Base-by-base conservation (phyloP, 257 asterid species). In the Vinca minor region DNA sequence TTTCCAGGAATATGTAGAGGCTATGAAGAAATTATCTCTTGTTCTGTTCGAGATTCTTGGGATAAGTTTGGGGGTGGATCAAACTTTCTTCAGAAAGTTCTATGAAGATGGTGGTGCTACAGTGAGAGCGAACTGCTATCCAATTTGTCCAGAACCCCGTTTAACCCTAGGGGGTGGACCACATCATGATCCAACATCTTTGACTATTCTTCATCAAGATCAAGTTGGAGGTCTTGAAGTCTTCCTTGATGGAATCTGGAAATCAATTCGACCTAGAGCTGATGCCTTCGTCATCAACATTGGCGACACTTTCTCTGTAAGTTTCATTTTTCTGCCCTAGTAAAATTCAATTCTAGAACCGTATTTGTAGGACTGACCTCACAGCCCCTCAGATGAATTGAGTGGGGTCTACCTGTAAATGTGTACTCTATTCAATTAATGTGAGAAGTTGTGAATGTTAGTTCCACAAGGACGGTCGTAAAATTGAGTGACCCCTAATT, bases 101-200 rank as follows among this genome's bases (percentile, higher is more conserved):
- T 86, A 81, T 54, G 75, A 72, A 54, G 95, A 84, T 59, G 87
- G 88, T 0, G 20, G 28, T 58, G 83, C 95, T 4, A 63, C 81
- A n/a, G 70, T 86, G 93, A 84, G 95, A 46, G 81, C 80, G 3
- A 88, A 88, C 65, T 77, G 71, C 58, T 84, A 89, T 36, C 95
- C 95, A 29, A 79, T 82, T 5, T 84, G 95, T 63, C 74, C 72
- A 54, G 79, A 81, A 50, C 84, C 96, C 0, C 74, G 74, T 0
- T 81, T 83, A 4, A 87, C 93, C 8, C 75, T 89, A 21, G 96
- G 96, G 0, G 82, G 87, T 0, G 95, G 95, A 25, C 96, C 96
- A 11, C 96, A 84, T 61, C 46, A 78, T 23, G 96, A 86, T 53
- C 90, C 95, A 0, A 88, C 77, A 31, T 73, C 96, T 2, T 36